Conservation (phyloP, 441 rosid genomes). For the Erodium texanum region DNA sequence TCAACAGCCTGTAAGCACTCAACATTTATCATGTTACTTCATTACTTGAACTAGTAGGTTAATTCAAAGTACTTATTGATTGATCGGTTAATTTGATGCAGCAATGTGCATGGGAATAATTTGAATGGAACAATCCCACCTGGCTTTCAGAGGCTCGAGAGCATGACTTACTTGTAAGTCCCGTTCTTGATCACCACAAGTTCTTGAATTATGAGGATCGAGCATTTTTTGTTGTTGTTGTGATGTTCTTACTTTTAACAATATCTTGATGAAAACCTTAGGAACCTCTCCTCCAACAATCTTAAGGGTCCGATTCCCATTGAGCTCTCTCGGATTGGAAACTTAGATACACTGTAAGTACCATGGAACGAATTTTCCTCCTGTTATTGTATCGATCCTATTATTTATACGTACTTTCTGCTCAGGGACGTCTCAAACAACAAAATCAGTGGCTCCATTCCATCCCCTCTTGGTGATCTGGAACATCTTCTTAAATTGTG, state of each 20-base stretch:
- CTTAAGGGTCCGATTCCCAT: conserved; percentile 66
- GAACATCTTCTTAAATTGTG: conserved; percentile 72
- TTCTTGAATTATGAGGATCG: background rate
- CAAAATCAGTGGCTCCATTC: conserved; percentile 52
- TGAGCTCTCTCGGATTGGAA: conserved; percentile 76
- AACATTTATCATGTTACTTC: background rate
- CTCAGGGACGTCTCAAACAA: conserved; percentile 79
- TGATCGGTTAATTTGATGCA: conserved; percentile 7
- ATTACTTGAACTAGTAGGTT: background rate
- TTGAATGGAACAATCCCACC: conserved; percentile 63
- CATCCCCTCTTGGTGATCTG: conserved; percentile 70
- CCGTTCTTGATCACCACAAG: background rate
- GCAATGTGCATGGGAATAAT: conserved; percentile 79
- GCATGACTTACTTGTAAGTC: conserved; percentile 81
- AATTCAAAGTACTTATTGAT: background rate
- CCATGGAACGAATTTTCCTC: background rate
- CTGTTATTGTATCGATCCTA: background rate
- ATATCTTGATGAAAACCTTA: conserved; percentile 14
- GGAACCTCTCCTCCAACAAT: conserved; percentile 70
- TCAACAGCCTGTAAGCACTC: conserved; percentile 68
- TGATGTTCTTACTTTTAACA: background rate
- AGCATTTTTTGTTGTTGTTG: no score
- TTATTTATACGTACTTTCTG: background rate
- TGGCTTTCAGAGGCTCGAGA: conserved; percentile 56
- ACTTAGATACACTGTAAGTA: conserved; percentile 76